These are phyloP conservation scores for Malassezia sp. DNA, from an alignment of 1,284 basidiomycete species.

Conservation along the genomic window DNA sequence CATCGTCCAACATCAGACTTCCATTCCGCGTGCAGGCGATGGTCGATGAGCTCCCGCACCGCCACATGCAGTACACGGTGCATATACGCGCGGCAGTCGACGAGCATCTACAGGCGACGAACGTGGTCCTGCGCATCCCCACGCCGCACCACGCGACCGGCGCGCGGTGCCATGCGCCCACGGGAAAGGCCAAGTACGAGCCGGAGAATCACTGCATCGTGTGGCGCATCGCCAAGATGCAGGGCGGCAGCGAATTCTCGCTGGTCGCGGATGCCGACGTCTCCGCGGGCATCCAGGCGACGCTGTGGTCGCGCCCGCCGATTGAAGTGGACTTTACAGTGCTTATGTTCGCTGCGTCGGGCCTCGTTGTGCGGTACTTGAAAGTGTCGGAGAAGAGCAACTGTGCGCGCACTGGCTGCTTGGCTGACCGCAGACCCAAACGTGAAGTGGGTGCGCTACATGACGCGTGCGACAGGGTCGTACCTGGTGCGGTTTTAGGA, in stretches of 20 bases:
- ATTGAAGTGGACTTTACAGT: slow-evolving; percentile 97
- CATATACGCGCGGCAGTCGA: slow-evolving; percentile 80
- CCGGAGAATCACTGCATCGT: slow-evolving; percentile 87
- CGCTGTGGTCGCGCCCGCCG: slow-evolving; percentile 92
- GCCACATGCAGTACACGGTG: slow-evolving; percentile 79
- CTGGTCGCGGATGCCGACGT: slow-evolving; percentile 72
- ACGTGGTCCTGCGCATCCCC: slow-evolving; percentile 82
- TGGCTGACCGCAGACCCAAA: no score
- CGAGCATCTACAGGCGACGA: slow-evolving; percentile 81
- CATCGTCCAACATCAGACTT: slow-evolving; percentile 87
- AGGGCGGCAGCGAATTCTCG: slow-evolving; percentile 81
- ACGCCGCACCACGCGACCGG: slow-evolving; percentile 86
- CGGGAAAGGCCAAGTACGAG: slow-evolving; percentile 92
- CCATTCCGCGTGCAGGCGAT: slow-evolving; percentile 82
- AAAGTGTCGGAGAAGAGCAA: slow-evolving; percentile 95
- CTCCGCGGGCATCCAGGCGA: slow-evolving; percentile 65
- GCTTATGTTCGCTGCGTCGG: slow-evolving; percentile 94
- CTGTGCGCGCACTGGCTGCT: no score
- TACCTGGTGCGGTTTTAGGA: slow-evolving; percentile 35
- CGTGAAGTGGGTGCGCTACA: slow-evolving; percentile 47
- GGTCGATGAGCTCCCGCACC: slow-evolving; percentile 81
- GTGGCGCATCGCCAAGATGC: slow-evolving; percentile 88
- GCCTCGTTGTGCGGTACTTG: slow-evolving; percentile 86
- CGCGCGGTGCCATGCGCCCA: slow-evolving; percentile 77
- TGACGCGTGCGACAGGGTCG: slow-evolving; percentile 29